Percentiles rank a stretch among this genome's conserved stretches.
Evolutionary conservation across 768 basidiomycete species (phyloP).

Genomic region (Saitozyma sp.): DNA sequence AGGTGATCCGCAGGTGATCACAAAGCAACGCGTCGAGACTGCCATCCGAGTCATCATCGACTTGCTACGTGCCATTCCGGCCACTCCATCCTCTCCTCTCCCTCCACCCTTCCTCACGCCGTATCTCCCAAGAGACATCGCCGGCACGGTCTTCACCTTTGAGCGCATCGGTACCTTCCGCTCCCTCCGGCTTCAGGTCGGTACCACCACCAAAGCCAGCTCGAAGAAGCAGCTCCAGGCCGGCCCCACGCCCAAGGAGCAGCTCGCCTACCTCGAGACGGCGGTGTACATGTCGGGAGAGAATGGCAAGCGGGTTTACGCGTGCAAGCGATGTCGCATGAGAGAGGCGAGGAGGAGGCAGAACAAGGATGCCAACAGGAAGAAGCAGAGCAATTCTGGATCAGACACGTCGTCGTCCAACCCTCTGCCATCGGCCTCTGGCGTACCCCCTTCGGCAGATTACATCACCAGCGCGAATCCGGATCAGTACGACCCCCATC

Average conservation of each 20-base stretch:
- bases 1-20: conserved; percentile 43
- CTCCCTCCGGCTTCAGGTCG: conserved; percentile 34
- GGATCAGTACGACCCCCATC: conserved; percentile 41
- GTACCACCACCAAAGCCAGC: conserved; percentile 41
- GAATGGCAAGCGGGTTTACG: conserved; percentile 42
- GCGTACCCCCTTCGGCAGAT: conserved; percentile 30
- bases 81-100: conserved; percentile 11
- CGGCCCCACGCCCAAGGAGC: conserved; percentile 29
- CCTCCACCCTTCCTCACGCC: conserved; percentile 22
- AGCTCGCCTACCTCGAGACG: conserved; percentile 41
- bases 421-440: conserved; percentile 7
- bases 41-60: conserved; percentile 47
- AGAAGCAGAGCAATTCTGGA: conserved; percentile 32
- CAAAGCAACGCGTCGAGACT: conserved; percentile 45
- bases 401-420: conserved; percentile 31
- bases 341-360: conserved; percentile 38
- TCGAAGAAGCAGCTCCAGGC: conserved; percentile 44
- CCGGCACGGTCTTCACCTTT: conserved; percentile 25
- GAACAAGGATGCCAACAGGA: conserved; percentile 38
- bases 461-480: conserved; percentile 40
- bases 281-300: conserved; percentile 49
- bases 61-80: conserved; percentile 31
- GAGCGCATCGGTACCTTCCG: conserved; percentile 36
- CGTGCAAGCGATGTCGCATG: conserved; percentile 43
- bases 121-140: conserved; percentile 22